Evolutionary conservation across 2,329 filamentous ascomycete genomes (phyloP).

Genomic region (Colletotrichum chlorophyti): DNA sequence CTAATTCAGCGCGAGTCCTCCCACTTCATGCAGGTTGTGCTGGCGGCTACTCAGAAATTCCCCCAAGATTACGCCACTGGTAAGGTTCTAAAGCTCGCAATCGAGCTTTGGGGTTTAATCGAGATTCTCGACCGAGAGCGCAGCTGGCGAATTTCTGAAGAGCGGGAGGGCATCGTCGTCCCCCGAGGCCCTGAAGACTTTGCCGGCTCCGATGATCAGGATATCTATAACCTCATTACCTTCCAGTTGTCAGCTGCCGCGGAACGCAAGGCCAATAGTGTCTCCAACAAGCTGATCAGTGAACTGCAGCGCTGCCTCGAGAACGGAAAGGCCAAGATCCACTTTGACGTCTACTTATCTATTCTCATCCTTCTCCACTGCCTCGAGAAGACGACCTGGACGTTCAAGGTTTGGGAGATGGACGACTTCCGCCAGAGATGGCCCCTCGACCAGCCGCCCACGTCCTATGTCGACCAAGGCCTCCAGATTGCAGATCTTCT

Average conservation of each 20-base stretch:
- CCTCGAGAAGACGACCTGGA: constrained; percentile 73
- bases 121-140: constrained; percentile 71
- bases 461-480: constrained; percentile 64
- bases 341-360: constrained; percentile 67
- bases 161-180: constrained; percentile 48
- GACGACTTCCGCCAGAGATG: constrained; percentile 64
- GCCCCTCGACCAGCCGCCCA: constrained; percentile 65
- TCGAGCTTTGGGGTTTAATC: constrained; percentile 70
- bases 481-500: constrained; percentile 64
- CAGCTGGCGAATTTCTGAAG: constrained; percentile 64
- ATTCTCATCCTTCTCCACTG: constrained; percentile 69
- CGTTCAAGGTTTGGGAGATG: constrained; percentile 73
- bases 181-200: constrained; percentile 57
- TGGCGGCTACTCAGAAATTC: constrained; percentile 59
- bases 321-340: constrained; percentile 65
- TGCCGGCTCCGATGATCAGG: constrained; percentile 55
- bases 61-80: constrained; percentile 55
- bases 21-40: constrained; percentile 63
- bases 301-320: constrained; percentile 67
- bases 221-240: constrained; percentile 67
- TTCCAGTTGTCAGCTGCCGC: constrained; percentile 70
- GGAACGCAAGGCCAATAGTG: constrained; percentile 67
- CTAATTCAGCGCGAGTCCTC: constrained; percentile 67
- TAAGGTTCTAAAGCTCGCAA: constrained; percentile 61
- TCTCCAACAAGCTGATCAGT: constrained; percentile 63